A percentile compares a stretch with the other conserved stretches of the same genome.
Conservation (phyloP, 495 filamentous ascomycete genomes). For the Neurospora sp. region DNA sequence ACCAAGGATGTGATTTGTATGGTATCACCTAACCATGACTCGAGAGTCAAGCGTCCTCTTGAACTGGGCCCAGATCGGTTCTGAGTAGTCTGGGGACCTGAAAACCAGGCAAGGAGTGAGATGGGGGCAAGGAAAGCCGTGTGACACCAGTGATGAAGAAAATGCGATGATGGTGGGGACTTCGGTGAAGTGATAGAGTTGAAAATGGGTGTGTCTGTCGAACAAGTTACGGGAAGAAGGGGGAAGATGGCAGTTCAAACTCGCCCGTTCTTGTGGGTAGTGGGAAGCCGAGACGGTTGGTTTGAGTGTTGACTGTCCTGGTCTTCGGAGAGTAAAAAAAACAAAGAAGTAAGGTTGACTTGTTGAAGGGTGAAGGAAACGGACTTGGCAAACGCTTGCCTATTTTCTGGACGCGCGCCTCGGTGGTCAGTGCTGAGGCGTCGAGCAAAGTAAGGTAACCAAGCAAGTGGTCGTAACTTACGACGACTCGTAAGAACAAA, state of each 20-base stretch:
- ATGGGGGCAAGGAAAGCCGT: not conserved
- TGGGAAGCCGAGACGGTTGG: not conserved
- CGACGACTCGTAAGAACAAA: not conserved
- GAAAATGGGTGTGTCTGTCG: not conserved
- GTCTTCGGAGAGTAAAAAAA: not conserved
- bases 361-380: not conserved
- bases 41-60: not conserved
- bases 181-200: not conserved
- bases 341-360: not conserved
- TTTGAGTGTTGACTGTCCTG: not conserved
- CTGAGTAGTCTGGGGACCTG: not conserved
- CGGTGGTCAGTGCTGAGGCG: not conserved
- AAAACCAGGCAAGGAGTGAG: not conserved
- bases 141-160: not conserved
- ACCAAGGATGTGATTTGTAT: not conserved
- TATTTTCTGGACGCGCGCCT: not conserved
- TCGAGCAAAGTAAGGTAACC: not conserved
- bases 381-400: not conserved
- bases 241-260: not conserved
- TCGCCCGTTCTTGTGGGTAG: not conserved
- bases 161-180: not conserved
- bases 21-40: not conserved
- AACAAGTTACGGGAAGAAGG: not conserved
- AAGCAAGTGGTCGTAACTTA: not conserved
- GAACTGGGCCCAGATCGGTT: not conserved